phyloP scores from a whole-genome alignment of 164 flowering plant species.

The Amborella trichopoda region DNA sequence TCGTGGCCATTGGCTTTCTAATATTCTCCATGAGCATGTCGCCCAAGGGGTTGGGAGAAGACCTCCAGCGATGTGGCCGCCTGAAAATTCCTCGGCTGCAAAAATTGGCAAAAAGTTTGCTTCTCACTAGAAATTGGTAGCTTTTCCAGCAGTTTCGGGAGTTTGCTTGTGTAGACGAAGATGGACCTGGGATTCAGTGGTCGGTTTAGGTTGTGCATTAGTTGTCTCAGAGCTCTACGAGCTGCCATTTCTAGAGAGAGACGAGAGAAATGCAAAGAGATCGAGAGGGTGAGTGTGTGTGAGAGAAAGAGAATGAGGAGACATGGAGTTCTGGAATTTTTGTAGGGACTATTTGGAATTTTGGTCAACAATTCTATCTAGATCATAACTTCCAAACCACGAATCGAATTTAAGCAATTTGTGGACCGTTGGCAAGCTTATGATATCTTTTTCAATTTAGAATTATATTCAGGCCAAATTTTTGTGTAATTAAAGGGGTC shows the following conservation, averaged over 20 bases:
- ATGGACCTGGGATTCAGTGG: neutral
- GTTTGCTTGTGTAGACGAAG: neutral
- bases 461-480: too few relatives aligned
- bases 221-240: slow-evolving; percentile 18
- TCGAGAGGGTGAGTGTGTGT: too few relatives aligned
- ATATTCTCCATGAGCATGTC: slow-evolving; percentile 41
- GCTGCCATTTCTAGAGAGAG: slow-evolving; percentile 34
- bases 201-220: neutral
- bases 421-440: too few relatives aligned
- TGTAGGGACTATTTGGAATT: too few relatives aligned
- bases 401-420: too few relatives aligned
- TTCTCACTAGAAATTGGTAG: slow-evolving; percentile 13
- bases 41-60: slow-evolving; percentile 23
- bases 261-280: slow-evolving; percentile 1
- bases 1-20: slow-evolving; percentile 28
- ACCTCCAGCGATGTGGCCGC: slow-evolving; percentile 20
- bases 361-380: too few relatives aligned
- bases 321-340: too few relatives aligned
- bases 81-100: slow-evolving; percentile 26
- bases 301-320: too few relatives aligned
- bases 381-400: too few relatives aligned
- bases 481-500: too few relatives aligned
- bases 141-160: neutral
- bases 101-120: slow-evolving; percentile 29
- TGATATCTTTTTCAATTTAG: too few relatives aligned